phyloP scores from a whole-genome alignment of 345 rosid genomes.

The Geranium brycei region DNA sequence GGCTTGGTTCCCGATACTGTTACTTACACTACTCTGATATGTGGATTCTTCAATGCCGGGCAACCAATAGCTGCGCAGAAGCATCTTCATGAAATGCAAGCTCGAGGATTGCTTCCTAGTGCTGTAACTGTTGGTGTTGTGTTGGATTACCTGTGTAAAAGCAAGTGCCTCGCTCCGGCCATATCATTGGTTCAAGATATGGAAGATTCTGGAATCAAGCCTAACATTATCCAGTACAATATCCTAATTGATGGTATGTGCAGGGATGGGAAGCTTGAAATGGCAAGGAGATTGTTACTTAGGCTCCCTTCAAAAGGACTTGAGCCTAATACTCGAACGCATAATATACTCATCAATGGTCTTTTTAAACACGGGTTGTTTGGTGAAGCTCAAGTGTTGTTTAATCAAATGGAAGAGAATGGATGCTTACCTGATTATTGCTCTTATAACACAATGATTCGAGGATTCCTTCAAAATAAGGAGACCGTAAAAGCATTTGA shows the following conservation, averaged over 20 bases:
- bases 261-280: slow-evolving; percentile 58
- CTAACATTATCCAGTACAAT: slow-evolving; percentile 63
- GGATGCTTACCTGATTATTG: not conserved
- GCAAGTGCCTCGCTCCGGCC: slow-evolving; percentile 1
- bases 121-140: slow-evolving; percentile 5
- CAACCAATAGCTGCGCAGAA: not conserved
- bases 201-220: slow-evolving; percentile 14
- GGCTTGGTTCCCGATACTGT: slow-evolving; percentile 10
- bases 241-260: slow-evolving; percentile 77
- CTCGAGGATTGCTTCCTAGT: not conserved
- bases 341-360: not conserved
- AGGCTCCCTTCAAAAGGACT: not conserved
- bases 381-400: not conserved
- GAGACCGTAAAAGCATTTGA: slow-evolving; percentile 29
- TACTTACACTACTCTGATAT: slow-evolving; percentile 4
- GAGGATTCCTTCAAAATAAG: slow-evolving; percentile 18
- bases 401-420: not conserved
- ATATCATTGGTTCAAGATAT: not conserved
- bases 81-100: slow-evolving; percentile 1
- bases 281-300: slow-evolving; percentile 32
- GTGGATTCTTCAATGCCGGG: slow-evolving; percentile 5
- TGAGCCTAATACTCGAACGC: not conserved
- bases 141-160: slow-evolving; percentile 11
- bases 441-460: not conserved
- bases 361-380: slow-evolving; percentile 37